phyloP scores from a whole-genome alignment of 2,329 filamentous ascomycete genomes.

The Plectosphaerella plurivora region DNA sequence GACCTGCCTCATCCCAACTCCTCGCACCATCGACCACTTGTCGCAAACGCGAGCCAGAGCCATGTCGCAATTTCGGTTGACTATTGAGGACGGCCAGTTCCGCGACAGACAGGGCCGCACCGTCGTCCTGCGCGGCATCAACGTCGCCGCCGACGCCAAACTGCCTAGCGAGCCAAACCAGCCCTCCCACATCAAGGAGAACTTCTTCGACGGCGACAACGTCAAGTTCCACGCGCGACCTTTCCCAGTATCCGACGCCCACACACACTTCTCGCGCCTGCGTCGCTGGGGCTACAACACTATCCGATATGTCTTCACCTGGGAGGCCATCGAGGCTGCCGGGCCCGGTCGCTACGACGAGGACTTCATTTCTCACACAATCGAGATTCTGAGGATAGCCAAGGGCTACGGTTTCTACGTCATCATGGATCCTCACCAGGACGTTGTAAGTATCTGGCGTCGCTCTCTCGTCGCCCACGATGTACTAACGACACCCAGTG shows the following conservation, averaged over 20 bases:
- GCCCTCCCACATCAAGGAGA: conserved; percentile 70
- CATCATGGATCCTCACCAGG: conserved; percentile 98
- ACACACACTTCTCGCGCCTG: conserved; percentile 79
- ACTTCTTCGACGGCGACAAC: conserved; percentile 90
- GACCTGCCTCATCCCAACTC: neutral
- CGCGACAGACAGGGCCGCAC: conserved; percentile 78
- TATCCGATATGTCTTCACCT: conserved; percentile 94
- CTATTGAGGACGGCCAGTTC: conserved; percentile 82
- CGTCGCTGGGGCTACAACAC: conserved; percentile 93
- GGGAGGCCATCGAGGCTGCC: conserved; percentile 95
- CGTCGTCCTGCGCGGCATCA: conserved; percentile 88
- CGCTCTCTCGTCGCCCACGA: neutral
- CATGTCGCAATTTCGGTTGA: conserved; percentile 74
- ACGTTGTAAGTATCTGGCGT: conserved; percentile 62
- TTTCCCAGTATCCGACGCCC: conserved; percentile 77
- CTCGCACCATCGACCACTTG: neutral
- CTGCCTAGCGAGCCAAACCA: conserved; percentile 76
- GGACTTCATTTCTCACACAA: conserved; percentile 87
- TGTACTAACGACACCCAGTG: conserved; percentile 48
- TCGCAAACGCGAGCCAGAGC: conserved; percentile 43
- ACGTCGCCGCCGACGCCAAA: conserved; percentile 87
- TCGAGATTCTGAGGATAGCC: conserved; percentile 75
- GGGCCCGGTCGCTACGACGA: conserved; percentile 93
- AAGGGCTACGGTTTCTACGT: conserved; percentile 92
- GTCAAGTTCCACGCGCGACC: conserved; percentile 86